Percentiles rank a stretch among this genome's conserved stretches.
Evolutionary conservation across 805 yeast species (phyloP).

Genomic region (Vanderwaltozyma verrucispora): DNA sequence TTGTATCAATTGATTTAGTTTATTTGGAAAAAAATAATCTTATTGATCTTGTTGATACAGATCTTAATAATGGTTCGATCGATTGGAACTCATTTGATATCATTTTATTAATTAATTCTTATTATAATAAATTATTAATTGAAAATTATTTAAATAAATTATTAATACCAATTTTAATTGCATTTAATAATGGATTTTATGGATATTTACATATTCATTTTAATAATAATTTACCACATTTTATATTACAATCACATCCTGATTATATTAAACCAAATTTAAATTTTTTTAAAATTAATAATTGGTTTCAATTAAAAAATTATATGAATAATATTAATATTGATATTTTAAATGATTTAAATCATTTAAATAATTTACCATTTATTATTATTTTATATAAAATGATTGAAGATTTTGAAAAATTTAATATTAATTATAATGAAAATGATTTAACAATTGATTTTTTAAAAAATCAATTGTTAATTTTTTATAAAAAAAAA

Average conservation of each 20-base stretch:
- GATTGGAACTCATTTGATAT: not conserved
- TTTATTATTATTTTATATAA: conserved; percentile 52
- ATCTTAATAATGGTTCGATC: not conserved
- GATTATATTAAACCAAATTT: conserved; percentile 44
- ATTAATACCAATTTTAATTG: conserved; percentile 39
- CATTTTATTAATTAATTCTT: not conserved
- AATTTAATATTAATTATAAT: conserved; percentile 6
- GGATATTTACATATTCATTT: conserved; percentile 45
- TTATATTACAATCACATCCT: conserved; percentile 70
- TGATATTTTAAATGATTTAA: conserved; percentile 29
- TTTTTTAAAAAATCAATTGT: too few species aligned
- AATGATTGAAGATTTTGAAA: conserved; percentile 36
- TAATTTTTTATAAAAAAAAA: too few species aligned
- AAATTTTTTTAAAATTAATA: conserved; percentile 40
- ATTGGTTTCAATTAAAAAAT: conserved; percentile 59
- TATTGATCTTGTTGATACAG: not conserved
- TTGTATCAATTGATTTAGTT: not conserved
- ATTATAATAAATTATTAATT: not conserved
- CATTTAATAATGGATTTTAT: conserved; percentile 52
- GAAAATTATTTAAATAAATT: not conserved
- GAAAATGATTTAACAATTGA: conserved; percentile 24
- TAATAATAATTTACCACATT: conserved; percentile 36
- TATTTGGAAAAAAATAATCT: not conserved
- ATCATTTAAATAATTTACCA: conserved; percentile 54
- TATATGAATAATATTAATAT: conserved; percentile 45